Evolutionary conservation across 768 basidiomycete species (phyloP).

Genomic region (Lentinula guzmanii): DNA sequence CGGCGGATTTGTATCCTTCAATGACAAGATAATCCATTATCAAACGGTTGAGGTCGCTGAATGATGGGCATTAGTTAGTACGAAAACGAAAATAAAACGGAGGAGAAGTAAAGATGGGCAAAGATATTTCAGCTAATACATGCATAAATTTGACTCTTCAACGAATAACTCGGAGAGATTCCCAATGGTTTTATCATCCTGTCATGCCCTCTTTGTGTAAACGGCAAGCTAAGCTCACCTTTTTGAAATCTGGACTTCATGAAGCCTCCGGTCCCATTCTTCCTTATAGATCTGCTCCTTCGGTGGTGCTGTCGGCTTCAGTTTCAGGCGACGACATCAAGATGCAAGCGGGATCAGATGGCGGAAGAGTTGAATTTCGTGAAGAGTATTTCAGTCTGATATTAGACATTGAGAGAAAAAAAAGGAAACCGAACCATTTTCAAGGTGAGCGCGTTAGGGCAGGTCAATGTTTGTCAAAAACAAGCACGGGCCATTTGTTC

Average conservation of each 20-base stretch:
- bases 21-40: constrained; percentile 98
- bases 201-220: constrained; percentile 8
- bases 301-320: neutral
- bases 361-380: neutral
- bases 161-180: constrained; percentile 91
- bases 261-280: constrained; percentile 83
- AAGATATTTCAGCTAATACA: constrained; percentile 75
- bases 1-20: constrained; percentile 95
- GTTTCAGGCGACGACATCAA: neutral
- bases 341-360: neutral
- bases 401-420: neutral
- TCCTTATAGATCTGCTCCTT: constrained; percentile 49
- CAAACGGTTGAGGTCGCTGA: constrained; percentile 88
- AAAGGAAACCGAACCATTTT: constrained; percentile 3
- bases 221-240: constrained; percentile 56
- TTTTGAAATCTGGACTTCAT: constrained; percentile 81
- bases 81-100: constrained; percentile 19
- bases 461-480: neutral
- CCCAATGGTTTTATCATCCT: constrained; percentile 81
- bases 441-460: neutral
- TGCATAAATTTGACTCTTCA: constrained; percentile 70
- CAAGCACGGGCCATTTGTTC: neutral
- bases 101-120: neutral
- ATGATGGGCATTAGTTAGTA: constrained; percentile 10
- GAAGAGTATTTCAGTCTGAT: neutral